phyloP scores from a whole-genome alignment of 1,284 basidiomycete species.

The Grifola frondosa region DNA sequence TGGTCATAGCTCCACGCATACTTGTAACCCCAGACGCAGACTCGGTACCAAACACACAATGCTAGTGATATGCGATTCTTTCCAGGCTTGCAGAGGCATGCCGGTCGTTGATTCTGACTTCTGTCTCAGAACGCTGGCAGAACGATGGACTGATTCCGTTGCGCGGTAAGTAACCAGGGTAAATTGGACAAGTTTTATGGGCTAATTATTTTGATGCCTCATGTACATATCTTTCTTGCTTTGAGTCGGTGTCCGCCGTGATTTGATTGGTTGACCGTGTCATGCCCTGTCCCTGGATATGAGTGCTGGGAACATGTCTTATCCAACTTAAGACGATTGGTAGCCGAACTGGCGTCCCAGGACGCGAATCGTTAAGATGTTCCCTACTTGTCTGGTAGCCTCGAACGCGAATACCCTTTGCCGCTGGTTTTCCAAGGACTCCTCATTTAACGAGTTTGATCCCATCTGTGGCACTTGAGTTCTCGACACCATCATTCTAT shows the following conservation, averaged over 20 bases:
- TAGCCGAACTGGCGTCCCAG: conserved; percentile 17
- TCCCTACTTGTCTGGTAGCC: conserved; percentile 12
- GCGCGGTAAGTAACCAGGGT: too few relatives aligned
- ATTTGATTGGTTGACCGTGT: conserved; percentile 8
- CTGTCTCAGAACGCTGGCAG: too few relatives aligned
- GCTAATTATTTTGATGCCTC: too few relatives aligned
- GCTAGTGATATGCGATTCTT: too few relatives aligned
- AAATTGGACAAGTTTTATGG: too few relatives aligned
- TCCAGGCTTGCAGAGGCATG: too few relatives aligned
- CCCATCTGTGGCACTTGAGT: conserved; percentile 22
- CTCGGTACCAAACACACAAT: too few relatives aligned
- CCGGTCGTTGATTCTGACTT: too few relatives aligned
- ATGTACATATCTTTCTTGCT: conserved; percentile 15
- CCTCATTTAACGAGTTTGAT: conserved; percentile 16
- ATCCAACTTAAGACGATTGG: conserved; percentile 16
- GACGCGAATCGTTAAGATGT: conserved; percentile 15
- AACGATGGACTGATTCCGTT: too few relatives aligned
- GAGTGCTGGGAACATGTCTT: conserved; percentile 13
- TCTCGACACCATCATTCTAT: conserved; percentile 25
- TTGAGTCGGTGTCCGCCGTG: conserved; percentile 15
- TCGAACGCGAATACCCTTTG: conserved; percentile 12
- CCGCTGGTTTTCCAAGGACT: conserved; percentile 10
- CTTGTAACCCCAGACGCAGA: too few relatives aligned
- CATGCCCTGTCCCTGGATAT: conserved; percentile 16
- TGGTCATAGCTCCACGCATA: too few relatives aligned